These are phyloP conservation scores for Nakazawaea ishiwadae DNA, from an alignment of 805 yeast species.

Conservation along the genomic window DNA sequence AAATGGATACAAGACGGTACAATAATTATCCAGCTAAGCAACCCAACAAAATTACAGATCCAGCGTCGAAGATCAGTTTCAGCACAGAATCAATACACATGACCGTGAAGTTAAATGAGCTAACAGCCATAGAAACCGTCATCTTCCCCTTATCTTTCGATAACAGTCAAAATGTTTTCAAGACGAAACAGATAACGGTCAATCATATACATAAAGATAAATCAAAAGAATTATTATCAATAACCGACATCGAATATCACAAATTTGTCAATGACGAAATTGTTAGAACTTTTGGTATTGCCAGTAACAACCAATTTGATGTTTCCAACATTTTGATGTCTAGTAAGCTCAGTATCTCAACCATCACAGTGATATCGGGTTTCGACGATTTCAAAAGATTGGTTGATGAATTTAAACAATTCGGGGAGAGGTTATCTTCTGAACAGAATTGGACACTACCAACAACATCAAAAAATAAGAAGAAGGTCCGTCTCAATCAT, in stretches of 20 bases:
- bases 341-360: slow-evolving; percentile 15
- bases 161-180: slow-evolving; percentile 27
- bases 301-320: slow-evolving; percentile 17
- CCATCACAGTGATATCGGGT: slow-evolving; percentile 24
- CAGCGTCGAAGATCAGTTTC: slow-evolving; percentile 24
- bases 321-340: slow-evolving; percentile 20
- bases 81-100: no score
- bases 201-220: slow-evolving; percentile 13
- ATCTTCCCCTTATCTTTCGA: slow-evolving; percentile 42
- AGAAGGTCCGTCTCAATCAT: slow-evolving; percentile 20
- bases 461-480: slow-evolving; percentile 13
- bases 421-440: slow-evolving; percentile 8
- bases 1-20: slow-evolving; percentile 5
- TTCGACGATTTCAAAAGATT: slow-evolving; percentile 24
- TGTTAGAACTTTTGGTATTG: slow-evolving; percentile 22
- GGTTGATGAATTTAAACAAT: slow-evolving; percentile 13
- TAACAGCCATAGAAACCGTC: no score
- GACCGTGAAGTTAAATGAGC: no score
- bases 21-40: background rate
- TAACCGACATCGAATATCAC: slow-evolving; percentile 21
- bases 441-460: background rate
- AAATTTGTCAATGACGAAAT: slow-evolving; percentile 16
- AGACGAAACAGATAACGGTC: slow-evolving; percentile 27
- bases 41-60: background rate
- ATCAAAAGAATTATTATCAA: slow-evolving; percentile 18